phyloP scores from a whole-genome alignment of 345 rosid genomes.

The Theobroma cacao region DNA sequence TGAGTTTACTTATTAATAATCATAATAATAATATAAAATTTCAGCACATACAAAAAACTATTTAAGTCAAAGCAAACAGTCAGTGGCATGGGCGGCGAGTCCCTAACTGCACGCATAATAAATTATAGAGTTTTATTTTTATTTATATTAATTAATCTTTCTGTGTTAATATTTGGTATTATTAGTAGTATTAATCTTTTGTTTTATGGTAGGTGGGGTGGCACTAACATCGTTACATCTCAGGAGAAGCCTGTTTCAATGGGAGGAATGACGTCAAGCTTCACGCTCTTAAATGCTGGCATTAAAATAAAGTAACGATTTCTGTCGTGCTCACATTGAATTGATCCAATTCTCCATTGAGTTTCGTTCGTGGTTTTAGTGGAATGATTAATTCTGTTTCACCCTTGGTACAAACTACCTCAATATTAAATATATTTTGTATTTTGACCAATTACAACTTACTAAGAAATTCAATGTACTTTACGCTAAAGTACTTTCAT shows the following conservation, averaged over 20 bases:
- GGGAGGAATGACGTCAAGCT: not conserved
- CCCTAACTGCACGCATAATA: not conserved
- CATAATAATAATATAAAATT: not conserved
- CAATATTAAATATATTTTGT: too few relatives aligned
- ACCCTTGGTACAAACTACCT: too few relatives aligned
- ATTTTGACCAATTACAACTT: too few relatives aligned
- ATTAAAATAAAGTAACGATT: not conserved
- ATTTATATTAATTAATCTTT: not conserved
- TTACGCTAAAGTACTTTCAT: too few relatives aligned
- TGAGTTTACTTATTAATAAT: not conserved
- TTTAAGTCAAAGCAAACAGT: not conserved
- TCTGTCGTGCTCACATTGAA: too few relatives aligned
- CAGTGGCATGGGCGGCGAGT: not conserved
- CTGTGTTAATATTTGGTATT: not conserved
- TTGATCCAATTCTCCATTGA: too few relatives aligned
- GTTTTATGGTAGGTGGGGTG: not conserved
- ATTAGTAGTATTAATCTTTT: not conserved
- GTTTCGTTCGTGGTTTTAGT: too few relatives aligned
- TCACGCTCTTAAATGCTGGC: not conserved
- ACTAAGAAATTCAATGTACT: too few relatives aligned
- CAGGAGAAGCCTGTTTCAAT: not conserved
- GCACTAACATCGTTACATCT: not conserved
- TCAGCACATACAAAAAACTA: not conserved
- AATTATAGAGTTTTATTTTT: not conserved
- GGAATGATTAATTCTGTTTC: too few relatives aligned